phyloP scores from a whole-genome alignment of 2,329 filamentous ascomycete genomes.

The Phaeosphaeriaceae sp. region DNA sequence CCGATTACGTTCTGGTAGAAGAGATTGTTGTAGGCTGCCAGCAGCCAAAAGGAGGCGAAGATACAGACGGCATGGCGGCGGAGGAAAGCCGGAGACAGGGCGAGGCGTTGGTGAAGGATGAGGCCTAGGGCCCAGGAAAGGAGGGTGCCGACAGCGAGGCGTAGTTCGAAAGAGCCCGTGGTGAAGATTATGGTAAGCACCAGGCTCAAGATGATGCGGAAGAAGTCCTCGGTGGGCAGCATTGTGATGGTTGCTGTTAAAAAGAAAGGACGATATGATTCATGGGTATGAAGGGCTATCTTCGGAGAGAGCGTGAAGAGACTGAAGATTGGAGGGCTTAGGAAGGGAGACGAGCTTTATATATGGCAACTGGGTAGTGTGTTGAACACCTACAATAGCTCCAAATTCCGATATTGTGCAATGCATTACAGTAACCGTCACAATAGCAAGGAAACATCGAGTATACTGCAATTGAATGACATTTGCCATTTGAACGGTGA shows the following conservation, averaged over 20 bases:
- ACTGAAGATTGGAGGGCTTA: not conserved
- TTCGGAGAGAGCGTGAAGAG: not conserved
- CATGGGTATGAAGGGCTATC: not conserved
- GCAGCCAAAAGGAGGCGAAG: constrained; percentile 12
- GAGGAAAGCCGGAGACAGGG: not conserved
- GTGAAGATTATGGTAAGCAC: constrained; percentile 10
- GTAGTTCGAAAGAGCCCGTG: constrained; percentile 12
- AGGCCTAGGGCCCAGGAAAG: constrained; percentile 15
- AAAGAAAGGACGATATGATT: not conserved
- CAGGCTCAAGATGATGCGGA: constrained; percentile 10
- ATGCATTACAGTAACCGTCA: not conserved
- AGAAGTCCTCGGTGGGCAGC: constrained; percentile 5
- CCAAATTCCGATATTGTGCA: not conserved
- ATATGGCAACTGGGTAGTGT: not conserved
- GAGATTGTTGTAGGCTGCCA: constrained; percentile 13
- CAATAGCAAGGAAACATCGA: too few species aligned
- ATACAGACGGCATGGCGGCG: constrained; percentile 8
- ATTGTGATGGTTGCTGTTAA: constrained; percentile 10
- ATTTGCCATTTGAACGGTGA: too few species aligned
- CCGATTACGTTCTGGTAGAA: constrained; percentile 16
- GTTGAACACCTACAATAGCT: not conserved
- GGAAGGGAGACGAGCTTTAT: not conserved
- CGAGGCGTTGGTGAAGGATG: constrained; percentile 2
- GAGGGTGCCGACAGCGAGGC: constrained; percentile 7
- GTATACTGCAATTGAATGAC: not conserved